phyloP scores from a whole-genome alignment of 108 stramenopile genomes.

The Nannochloropsis gaditana region DNA sequence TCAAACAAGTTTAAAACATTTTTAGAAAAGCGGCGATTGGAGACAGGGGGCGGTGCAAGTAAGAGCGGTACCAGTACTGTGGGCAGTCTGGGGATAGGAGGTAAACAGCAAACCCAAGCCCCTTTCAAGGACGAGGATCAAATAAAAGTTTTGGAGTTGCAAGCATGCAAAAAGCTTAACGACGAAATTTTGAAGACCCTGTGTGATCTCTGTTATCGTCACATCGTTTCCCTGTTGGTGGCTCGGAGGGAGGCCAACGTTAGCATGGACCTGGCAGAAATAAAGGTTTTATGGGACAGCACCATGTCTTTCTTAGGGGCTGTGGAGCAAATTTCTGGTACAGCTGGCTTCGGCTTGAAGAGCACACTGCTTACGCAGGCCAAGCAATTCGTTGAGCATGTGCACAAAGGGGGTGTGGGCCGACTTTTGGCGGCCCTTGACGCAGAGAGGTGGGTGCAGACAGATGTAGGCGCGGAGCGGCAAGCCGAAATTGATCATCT shows the following conservation, averaged over 20 bases:
- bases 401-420: slow-evolving; percentile 62
- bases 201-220: slow-evolving; percentile 32
- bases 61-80: neutral
- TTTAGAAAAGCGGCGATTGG: neutral
- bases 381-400: slow-evolving; percentile 79
- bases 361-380: slow-evolving; percentile 79
- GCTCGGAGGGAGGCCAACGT: slow-evolving; percentile 32
- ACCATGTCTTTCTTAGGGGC: slow-evolving; percentile 30
- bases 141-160: neutral
- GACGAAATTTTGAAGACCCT: slow-evolving; percentile 1
- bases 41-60: neutral
- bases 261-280: slow-evolving; percentile 30
- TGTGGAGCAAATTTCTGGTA: slow-evolving; percentile 63
- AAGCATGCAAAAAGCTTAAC: neutral
- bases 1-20: neutral
- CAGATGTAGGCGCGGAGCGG: slow-evolving; percentile 60
- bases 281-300: slow-evolving; percentile 38
- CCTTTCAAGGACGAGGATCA: slow-evolving; percentile 13
- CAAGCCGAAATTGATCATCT: slow-evolving; percentile 46
- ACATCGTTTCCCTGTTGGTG: slow-evolving; percentile 27
- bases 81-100: neutral
- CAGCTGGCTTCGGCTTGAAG: slow-evolving; percentile 73
- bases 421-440: slow-evolving; percentile 73
- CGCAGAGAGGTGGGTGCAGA: slow-evolving; percentile 83
- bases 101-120: neutral